Base-by-base conservation (phyloP, 345 rosid genomes). In the Theobroma cacao region DNA sequence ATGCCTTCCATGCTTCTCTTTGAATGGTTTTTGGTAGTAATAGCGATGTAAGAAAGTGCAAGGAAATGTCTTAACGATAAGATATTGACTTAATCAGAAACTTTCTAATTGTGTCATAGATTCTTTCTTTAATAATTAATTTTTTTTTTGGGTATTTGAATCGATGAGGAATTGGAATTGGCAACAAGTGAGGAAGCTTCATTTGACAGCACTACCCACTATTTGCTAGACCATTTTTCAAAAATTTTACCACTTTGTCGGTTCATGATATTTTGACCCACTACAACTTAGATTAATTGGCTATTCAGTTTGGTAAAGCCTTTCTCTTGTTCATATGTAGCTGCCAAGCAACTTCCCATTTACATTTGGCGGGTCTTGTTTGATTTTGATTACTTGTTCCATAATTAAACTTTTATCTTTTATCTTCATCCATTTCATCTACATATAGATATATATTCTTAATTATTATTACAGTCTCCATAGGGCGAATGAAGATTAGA, bases 21-120 rank as follows among this genome's bases (percentile, higher is more conserved):
- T 50, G 8, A 28, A 17, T 30, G 18, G 15, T 33, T 33, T 47
- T 28, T 48, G 59, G 41, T 7, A 9, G 7, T 48, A 18, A 43
- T 30, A 60, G 60, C 8, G 62, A 47, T 22, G 79, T 33, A 22
- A 63, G 85, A 78, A 82, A 78, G 63, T 79, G 43, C 85, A 70
- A 62, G 77, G 85, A 82, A 68, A 63, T 61, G 79, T 24, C 33
- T 38, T 18, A 7, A 13, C 6, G 77, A 56, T 72, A 73, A 43
- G 72, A 59, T 43, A 45, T 72, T 72, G 75, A 81, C 83, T 38
- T 14, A 2, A 18, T 7, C 43, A 30, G n/a, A 17, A 18, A 34
- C 43, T 48, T 28, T 69, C 7, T 45, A 6, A 13, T 36, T 11
- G 1, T 40, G 71, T 22, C 50, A 34, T 17, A 33, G 12, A 18